Base-by-base conservation (phyloP, 208 protist species). In the Trypanosomatidae sp. region DNA sequence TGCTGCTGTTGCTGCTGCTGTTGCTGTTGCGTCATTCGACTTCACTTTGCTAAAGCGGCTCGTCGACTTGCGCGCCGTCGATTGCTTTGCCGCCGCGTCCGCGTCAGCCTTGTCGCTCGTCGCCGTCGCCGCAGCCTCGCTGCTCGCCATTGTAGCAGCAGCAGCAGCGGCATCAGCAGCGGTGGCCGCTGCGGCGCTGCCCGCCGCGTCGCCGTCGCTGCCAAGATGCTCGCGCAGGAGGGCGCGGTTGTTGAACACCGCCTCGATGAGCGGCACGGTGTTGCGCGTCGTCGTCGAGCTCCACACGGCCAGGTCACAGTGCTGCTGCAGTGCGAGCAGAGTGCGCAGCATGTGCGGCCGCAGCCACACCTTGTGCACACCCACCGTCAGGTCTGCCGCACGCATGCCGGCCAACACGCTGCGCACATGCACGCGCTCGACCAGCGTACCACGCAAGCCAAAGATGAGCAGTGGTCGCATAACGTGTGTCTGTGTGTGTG, bases 201-300 rank as follows among this genome's bases (percentile, higher is more conserved):
- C 18, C 0, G 21, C 32, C 30, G 38, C 41, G 11, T 2, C 19
- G 20, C 30, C 6, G 2, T 6, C 21, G 38, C 4, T 10, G 11
- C 2, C 19, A 16, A 8, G 30, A 20, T 37, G 13, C 19, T 11
- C 3, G 6, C 35, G 40, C 4, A 41, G 28, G 13, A 26, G 56
- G 19, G 61, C 15, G 11, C 33, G 43, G 0, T 38, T 35, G 35
- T 61, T 65, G 16, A 92, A 88, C 0, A 89, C 68, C 2, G 76
- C 84, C 16, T 81, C 66, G n/a, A 87, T 51, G 6, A 89, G 47
- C n/a, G 84, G 75, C 8, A 45, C 49, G 7, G 79, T 89, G 69
- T 92, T 92, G 41, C 79, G 78, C 26, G 66, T 58, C 24, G 79
- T 89, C 4, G 84, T 92, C 33, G 79, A 82, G 65, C 79, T 89